Percentiles rank a stretch among this genome's conserved stretches.
These are phyloP conservation scores for Penicillium manginii DNA, from an alignment of 495 filamentous ascomycete genomes.

Conservation along the genomic window DNA sequence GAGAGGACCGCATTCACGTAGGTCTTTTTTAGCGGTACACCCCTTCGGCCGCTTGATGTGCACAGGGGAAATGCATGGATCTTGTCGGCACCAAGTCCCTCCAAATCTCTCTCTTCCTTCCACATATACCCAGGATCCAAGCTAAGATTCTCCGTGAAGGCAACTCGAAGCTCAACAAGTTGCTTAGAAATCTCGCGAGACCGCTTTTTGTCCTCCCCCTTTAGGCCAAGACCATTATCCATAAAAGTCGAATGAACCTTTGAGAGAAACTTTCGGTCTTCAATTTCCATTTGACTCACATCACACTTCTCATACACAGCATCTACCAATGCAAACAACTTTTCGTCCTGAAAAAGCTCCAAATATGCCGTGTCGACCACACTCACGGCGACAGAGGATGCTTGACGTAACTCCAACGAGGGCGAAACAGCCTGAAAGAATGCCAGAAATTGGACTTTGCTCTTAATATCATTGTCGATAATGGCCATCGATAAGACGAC, in stretches of 20 bases:
- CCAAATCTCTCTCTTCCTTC: constrained; percentile 3
- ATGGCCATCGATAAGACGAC: not conserved
- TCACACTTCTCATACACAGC: not conserved
- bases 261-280: constrained; percentile 7
- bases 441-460: constrained; percentile 8
- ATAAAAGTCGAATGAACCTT: constrained; percentile 4
- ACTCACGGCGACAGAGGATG: constrained; percentile 8
- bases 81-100: not conserved
- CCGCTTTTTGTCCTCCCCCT: not conserved
- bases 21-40: constrained; percentile 4
- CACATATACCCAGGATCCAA: constrained; percentile 7
- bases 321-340: constrained; percentile 3
- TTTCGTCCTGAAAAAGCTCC: not conserved
- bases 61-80: not conserved
- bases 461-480: constrained; percentile 9
- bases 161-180: constrained; percentile 6
- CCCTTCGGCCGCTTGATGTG: not conserved
- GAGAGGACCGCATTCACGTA: not conserved
- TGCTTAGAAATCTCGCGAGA: constrained; percentile 5
- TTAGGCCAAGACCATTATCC: constrained; percentile 3
- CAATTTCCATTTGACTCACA: not conserved
- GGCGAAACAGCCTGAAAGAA: constrained; percentile 11
- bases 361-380: constrained; percentile 10
- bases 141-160: constrained; percentile 6
- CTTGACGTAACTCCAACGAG: constrained; percentile 8